A percentile compares a stretch with the other conserved stretches of the same genome.
Evolutionary conservation across 2,329 filamentous ascomycete genomes (phyloP).

Genomic region (Cladosporium halotolerans): DNA sequence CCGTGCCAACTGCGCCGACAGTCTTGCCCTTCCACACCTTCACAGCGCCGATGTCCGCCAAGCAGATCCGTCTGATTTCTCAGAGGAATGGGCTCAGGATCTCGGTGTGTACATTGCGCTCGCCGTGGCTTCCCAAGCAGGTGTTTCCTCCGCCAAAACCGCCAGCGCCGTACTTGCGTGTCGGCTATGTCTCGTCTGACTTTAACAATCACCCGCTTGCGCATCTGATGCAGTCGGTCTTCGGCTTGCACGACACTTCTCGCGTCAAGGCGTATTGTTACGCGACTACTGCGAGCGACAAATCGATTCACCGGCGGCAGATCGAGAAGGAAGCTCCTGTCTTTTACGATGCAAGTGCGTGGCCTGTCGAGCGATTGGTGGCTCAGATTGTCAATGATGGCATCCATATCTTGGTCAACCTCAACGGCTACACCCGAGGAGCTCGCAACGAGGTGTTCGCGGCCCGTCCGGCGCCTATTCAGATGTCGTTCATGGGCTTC

Average conservation of each 20-base stretch:
- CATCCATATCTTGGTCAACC: conserved; percentile 90
- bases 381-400: conserved; percentile 79
- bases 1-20: conserved; percentile 81
- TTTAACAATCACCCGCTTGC: conserved; percentile 98
- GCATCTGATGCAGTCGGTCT: conserved; percentile 97
- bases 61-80: conserved; percentile 87
- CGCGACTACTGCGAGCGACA: conserved; percentile 86
- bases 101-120: conserved; percentile 78
- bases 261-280: conserved; percentile 87
- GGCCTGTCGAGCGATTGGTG: conserved; percentile 78
- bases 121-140: conserved; percentile 74
- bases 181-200: conserved; percentile 95
- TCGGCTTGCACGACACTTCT: conserved; percentile 73
- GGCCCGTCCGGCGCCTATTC: conserved; percentile 85
- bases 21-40: conserved; percentile 97
- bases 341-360: conserved; percentile 81
- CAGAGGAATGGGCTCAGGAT: conserved; percentile 91
- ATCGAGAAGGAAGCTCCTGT: conserved; percentile 89
- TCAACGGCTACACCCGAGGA: conserved; percentile 96
- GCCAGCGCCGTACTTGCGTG: conserved; percentile 74
- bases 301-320: conserved; percentile 80
- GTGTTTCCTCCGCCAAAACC: conserved; percentile 83
- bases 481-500: conserved; percentile 99
- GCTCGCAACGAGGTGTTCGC: conserved; percentile 98
- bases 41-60: conserved; percentile 85